Evolutionary conservation across 2,329 filamentous ascomycete genomes (phyloP).

Genomic region (Mycosphaerella sp.): DNA sequence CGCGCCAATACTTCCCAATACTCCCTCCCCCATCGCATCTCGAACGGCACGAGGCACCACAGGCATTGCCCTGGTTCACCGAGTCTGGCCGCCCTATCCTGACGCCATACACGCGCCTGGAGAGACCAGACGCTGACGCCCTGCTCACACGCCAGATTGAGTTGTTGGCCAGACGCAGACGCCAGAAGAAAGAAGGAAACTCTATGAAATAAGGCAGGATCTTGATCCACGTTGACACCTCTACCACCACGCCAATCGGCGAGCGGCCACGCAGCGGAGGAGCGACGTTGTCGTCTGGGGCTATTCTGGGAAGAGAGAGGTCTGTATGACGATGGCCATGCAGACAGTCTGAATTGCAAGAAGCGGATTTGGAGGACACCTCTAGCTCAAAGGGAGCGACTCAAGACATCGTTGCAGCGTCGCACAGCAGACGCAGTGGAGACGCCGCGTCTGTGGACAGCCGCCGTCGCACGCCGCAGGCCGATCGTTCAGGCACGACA

Average conservation of each 20-base stretch:
- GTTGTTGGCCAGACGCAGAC: background rate
- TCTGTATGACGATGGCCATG: constrained; percentile 7
- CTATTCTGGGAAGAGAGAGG: constrained; percentile 1
- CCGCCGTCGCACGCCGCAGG: constrained; percentile 9
- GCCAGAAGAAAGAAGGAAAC: background rate
- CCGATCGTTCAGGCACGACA: constrained; percentile 6
- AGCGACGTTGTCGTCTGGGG: background rate
- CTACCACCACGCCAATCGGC: background rate
- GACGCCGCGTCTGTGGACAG: background rate
- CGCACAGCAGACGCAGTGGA: constrained; percentile 1
- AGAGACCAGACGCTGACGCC: background rate
- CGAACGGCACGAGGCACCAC: background rate
- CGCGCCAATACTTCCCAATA: background rate
- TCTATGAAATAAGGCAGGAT: constrained; percentile 1
- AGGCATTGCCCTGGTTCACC: constrained; percentile 9
- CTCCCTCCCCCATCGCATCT: background rate
- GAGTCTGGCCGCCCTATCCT: constrained; percentile 4
- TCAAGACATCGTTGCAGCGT: background rate
- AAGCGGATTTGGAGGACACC: background rate
- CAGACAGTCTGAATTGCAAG: constrained; percentile 2
- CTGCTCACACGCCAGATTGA: constrained; percentile 8
- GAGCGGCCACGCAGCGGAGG: background rate
- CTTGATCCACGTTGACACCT: background rate
- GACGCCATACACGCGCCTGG: constrained; percentile 12
- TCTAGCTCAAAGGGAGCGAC: background rate